Conservation (phyloP, 495 filamentous ascomycete genomes). For the Xylaria flabelliformis region DNA sequence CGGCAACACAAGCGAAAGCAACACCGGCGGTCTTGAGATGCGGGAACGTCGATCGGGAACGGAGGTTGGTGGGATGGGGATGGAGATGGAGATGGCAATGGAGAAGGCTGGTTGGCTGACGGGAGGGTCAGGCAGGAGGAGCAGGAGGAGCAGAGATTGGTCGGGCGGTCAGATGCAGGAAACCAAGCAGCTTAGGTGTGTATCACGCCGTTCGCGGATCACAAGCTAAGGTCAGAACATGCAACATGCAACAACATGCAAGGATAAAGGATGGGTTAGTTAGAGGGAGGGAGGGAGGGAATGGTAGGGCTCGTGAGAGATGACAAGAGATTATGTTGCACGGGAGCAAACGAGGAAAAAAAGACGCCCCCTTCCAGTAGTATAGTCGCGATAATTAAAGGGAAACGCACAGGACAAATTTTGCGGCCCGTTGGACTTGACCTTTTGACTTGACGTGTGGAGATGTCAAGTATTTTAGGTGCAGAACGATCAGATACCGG, state of each 20-base stretch:
- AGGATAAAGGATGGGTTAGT: no score
- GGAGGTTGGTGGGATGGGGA: constrained; percentile 13
- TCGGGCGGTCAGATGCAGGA: constrained; percentile 42
- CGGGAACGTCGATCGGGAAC: constrained; percentile 25
- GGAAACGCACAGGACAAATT: constrained; percentile 9
- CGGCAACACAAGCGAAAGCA: constrained; percentile 19
- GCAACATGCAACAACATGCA: no score
- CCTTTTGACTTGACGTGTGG: constrained; percentile 8
- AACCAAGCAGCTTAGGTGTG: constrained; percentile 34
- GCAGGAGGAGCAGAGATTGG: constrained; percentile 37
- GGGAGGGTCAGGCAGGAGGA: constrained; percentile 35
- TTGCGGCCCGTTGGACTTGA: background rate
- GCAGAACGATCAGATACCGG: constrained; percentile 4
- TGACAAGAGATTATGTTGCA: constrained; percentile 11
- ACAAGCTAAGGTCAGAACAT: constrained; percentile 26
- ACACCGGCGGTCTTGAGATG: constrained; percentile 1
- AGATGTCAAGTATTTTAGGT: constrained; percentile 6
- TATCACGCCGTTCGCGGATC: constrained; percentile 30
- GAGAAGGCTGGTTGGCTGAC: constrained; percentile 40
- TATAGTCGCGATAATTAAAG: background rate
- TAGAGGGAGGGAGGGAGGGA: background rate
- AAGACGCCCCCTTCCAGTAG: constrained; percentile 2
- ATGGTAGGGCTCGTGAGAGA: constrained; percentile 8
- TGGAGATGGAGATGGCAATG: constrained; percentile 28
- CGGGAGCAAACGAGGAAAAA: constrained; percentile 12